Conservation (phyloP, 2,329 filamentous ascomycete species). For the Phialemonium atrogriseum region DNA sequence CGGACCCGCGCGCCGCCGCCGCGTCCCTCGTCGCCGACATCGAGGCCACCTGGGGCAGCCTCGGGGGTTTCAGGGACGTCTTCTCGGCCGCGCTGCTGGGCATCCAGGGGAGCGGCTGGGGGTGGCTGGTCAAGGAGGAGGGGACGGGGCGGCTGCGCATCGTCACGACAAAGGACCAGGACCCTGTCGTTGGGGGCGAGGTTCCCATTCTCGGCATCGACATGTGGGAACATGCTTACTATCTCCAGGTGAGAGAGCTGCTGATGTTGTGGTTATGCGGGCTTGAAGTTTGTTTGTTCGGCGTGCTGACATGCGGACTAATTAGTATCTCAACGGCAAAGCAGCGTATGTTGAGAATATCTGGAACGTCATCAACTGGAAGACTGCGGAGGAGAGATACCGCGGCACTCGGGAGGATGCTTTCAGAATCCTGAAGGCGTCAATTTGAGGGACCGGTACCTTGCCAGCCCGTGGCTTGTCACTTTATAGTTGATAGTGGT, state of each 20-base stretch:
- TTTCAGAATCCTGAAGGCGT: conserved; percentile 35
- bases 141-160: conserved; percentile 52
- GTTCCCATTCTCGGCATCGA: conserved; percentile 72
- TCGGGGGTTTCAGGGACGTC: conserved; percentile 55
- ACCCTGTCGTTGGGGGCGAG: conserved; percentile 57
- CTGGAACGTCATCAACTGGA: conserved; percentile 72
- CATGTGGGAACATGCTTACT: conserved; percentile 94
- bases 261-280: no score
- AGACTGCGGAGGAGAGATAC: conserved; percentile 55
- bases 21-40: conserved; percentile 56
- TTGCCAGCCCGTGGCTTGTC: no score
- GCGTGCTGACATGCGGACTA: no score
- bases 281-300: no score
- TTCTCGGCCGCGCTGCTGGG: conserved; percentile 59
- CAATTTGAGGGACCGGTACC: conserved; percentile 28
- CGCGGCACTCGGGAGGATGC: conserved; percentile 34
- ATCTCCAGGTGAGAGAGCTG: conserved; percentile 66
- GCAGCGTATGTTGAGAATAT: conserved; percentile 65
- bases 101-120: conserved; percentile 82
- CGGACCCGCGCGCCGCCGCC: conserved; percentile 42
- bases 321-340: conserved; percentile 64
- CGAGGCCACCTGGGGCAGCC: conserved; percentile 56
- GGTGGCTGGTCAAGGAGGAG: conserved; percentile 67
- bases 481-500: no score
- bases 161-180: conserved; percentile 79